Base-by-base conservation (phyloP, 2,329 filamentous ascomycete genomes). In the Fusarium longipes region DNA sequence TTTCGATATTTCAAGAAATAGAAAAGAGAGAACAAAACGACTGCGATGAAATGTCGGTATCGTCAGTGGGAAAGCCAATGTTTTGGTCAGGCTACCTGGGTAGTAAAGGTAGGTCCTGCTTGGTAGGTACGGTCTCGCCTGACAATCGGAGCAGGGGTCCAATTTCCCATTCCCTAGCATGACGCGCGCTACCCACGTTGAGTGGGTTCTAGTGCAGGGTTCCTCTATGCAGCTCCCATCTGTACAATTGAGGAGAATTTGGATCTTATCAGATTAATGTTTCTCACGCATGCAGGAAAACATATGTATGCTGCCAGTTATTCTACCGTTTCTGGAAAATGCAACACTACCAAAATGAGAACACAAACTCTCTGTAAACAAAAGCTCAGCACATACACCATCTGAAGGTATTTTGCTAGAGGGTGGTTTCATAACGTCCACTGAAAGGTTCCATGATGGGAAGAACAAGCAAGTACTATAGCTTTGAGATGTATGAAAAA, bases 141-240 rank as follows among this genome's bases (percentile, higher is more conserved):
- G 51, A 53, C 29, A 57, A 66, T 36, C 22, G 25, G 42, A 66
- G 43, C 62, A 67, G 56, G 66, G 66, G 66, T 67, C 62, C 53
- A 53, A 53, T 53, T 40, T n/a, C n/a, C n/a, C n/a, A n/a, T n/a
- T n/a, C n/a, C 52, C 49, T 66, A 43, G 38, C 20, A 68, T 68
- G 65, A 68, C 38, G 65, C 49, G 25, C 53, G 65, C 54, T 45
- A 47, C 24, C 62, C 38, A 27, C 40, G 24, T 43, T 65, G 47
- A 48, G 45, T 47, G 56, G 51, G 24, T 51, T 66, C 57, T 36
- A 54, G 65, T 39, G 35, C 50, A 68, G 60, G 65, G 65, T 55
- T 30, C 32, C 29, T 42, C 22, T 42, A 29, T 36, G 29, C 32
- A 62, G 32, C 35, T 62, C 20, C 32, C 38, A 17, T 25, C 17